Conservation (phyloP, 306 rosid species). For the Rubus parviflorus region DNA sequence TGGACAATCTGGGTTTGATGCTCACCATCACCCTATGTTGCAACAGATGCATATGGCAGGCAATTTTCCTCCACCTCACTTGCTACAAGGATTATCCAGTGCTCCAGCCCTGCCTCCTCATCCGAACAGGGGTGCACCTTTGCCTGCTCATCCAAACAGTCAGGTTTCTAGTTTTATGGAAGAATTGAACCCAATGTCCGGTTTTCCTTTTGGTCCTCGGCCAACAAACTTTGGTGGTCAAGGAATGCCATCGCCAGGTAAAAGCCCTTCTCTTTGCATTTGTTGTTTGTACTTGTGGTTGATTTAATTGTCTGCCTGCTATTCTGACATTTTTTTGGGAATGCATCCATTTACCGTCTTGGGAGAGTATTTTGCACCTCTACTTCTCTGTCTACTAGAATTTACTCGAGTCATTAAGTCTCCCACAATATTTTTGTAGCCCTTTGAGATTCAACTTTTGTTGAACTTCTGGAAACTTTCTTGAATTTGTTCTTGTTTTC, state of each 20-base stretch:
- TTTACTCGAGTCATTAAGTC: neutral
- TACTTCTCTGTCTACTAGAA: neutral
- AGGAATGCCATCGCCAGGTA: conserved; percentile 74
- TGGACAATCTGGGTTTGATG: conserved; percentile 61
- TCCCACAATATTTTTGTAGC: neutral
- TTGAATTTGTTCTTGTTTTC: neutral
- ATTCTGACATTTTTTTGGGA: neutral
- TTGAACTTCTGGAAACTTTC: neutral
- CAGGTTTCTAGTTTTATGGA: conserved; percentile 60
- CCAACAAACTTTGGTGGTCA: conserved; percentile 60
- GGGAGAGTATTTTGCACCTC: neutral
- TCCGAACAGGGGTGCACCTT: conserved; percentile 36
- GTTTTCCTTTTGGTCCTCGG: conserved; percentile 66
- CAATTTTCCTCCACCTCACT: conserved; percentile 64
- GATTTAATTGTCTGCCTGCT: neutral
- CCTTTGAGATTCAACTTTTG: neutral
- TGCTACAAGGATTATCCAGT: conserved; percentile 68
- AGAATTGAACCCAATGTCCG: conserved; percentile 62
- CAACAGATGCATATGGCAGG: conserved; percentile 76
- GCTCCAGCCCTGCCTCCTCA: conserved; percentile 57
- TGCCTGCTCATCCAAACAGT: conserved; percentile 42
- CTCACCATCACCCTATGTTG: conserved; percentile 66
- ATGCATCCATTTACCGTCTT: neutral
- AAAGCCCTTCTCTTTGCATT: conserved; percentile 16
- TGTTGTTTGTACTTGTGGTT: conserved; percentile 16